phyloP scores from a whole-genome alignment of 1,139 yeast genomes.

The Magnusiomyces clavatus region DNA sequence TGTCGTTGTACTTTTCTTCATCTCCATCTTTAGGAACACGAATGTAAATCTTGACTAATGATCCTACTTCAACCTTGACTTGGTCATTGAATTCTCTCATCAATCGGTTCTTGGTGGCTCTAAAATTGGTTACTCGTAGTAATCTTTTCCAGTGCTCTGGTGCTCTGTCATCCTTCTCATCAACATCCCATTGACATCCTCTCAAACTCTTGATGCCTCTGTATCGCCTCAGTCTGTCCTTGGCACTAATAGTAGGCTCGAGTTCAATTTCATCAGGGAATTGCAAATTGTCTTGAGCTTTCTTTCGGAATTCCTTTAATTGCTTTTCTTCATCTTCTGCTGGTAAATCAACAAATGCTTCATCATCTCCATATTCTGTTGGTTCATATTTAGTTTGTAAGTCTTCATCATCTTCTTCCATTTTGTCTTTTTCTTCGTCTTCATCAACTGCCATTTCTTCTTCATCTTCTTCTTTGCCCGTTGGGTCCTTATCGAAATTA shows the following conservation, averaged over 20 bases:
- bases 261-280: conserved; percentile 95
- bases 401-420: conserved; percentile 21
- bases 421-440: conserved; percentile 32
- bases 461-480: conserved; percentile 34
- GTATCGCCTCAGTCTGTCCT: conserved; percentile 64
- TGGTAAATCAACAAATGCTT: conserved; percentile 63
- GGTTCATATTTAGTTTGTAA: conserved; percentile 25
- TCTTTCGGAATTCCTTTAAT: conserved; percentile 55
- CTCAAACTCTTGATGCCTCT: conserved; percentile 82
- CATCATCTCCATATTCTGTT: conserved; percentile 46
- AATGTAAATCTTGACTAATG: conserved; percentile 50
- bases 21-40: conserved; percentile 44
- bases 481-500: conserved; percentile 44
- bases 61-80: conserved; percentile 59
- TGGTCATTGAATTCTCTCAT: conserved; percentile 49
- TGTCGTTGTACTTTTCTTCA: too few species aligned
- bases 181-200: conserved; percentile 79
- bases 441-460: conserved; percentile 33
- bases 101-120: conserved; percentile 66
- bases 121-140: conserved; percentile 66
- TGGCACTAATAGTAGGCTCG: conserved; percentile 66
- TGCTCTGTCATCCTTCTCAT: conserved; percentile 66
- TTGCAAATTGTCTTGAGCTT: conserved; percentile 77
- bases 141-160: conserved; percentile 77
- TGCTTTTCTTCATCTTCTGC: conserved; percentile 83